phyloP scores from a whole-genome alignment of 176 grass and related monocot genomes.

The Aegilops tauschii region DNA sequence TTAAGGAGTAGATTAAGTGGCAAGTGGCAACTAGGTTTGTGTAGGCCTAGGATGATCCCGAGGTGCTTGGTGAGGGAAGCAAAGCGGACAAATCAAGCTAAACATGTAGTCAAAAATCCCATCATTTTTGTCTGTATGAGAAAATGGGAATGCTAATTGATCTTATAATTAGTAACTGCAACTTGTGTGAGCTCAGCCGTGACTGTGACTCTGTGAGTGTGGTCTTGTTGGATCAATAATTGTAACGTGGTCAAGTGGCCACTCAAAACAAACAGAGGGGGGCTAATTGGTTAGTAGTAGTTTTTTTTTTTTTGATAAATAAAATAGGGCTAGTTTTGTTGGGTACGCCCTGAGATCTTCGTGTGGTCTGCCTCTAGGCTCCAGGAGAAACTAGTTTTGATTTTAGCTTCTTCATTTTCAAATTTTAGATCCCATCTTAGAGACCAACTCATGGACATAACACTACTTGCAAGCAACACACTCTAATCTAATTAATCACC shows the following conservation, averaged over 20 bases:
- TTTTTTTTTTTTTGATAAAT: too few relatives aligned
- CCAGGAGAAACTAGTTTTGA: not conserved
- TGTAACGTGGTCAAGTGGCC: not conserved
- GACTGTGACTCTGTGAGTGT: not conserved
- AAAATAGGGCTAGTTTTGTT: too few relatives aligned
- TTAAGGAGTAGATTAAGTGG: not conserved
- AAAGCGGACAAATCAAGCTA: not conserved
- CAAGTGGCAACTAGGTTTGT: slow-evolving; percentile 18
- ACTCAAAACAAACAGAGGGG: not conserved
- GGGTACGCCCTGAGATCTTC: too few relatives aligned
- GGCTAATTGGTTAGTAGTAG: not conserved
- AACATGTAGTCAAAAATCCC: not conserved
- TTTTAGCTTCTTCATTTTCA: not conserved
- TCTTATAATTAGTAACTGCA: not conserved
- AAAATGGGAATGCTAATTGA: not conserved
- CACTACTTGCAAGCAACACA: not conserved
- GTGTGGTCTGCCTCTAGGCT: too few relatives aligned
- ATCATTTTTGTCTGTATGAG: not conserved
- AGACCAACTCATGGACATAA: not conserved
- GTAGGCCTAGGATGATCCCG: not conserved
- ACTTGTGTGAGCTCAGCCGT: not conserved
- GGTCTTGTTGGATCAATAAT: not conserved
- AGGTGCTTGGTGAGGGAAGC: not conserved
- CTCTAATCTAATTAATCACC: not conserved
- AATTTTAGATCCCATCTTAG: not conserved